Evolutionary conservation across 1,284 basidiomycete species (phyloP).

Genomic region (Mrakiaceae sp.): DNA sequence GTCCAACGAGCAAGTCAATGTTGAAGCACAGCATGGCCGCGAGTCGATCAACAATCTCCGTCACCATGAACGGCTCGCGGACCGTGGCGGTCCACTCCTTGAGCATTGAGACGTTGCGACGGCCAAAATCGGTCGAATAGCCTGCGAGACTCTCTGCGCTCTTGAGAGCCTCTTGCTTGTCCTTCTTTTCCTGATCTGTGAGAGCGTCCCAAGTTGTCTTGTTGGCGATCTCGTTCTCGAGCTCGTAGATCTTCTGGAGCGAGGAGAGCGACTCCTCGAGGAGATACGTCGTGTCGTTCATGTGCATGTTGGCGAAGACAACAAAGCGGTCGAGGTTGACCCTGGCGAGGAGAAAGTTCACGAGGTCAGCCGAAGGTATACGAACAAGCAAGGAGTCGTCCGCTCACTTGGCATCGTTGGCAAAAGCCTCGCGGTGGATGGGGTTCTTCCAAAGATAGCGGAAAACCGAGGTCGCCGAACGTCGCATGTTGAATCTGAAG

Average conservation of each 20-base stretch:
- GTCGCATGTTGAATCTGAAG: constrained; percentile 44
- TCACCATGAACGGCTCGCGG: constrained; percentile 85
- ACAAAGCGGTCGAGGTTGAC: constrained; percentile 83
- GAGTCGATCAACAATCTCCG: constrained; percentile 89
- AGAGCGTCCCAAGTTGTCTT: constrained; percentile 53
- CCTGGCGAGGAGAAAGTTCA: constrained; percentile 34
- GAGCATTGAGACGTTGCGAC: constrained; percentile 77
- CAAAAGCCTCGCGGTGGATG: constrained; percentile 69
- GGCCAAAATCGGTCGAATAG: constrained; percentile 74
- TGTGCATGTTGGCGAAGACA: constrained; percentile 92
- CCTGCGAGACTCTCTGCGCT: constrained; percentile 71
- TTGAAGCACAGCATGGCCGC: constrained; percentile 98
- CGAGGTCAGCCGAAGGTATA: not conserved
- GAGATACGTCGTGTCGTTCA: constrained; percentile 97
- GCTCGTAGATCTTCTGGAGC: constrained; percentile 72
- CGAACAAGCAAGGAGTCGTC: not conserved
- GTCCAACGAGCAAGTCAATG: constrained; percentile 77
- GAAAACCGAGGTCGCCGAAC: constrained; percentile 10
- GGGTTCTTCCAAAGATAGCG: constrained; percentile 70
- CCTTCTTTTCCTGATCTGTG: constrained; percentile 62
- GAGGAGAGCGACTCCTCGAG: constrained; percentile 92
- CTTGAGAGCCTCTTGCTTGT: constrained; percentile 67
- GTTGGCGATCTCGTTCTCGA: constrained; percentile 76
- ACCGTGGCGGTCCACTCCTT: constrained; percentile 88
- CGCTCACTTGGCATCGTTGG: constrained; percentile 59